Base-by-base conservation (phyloP, 805 yeast genomes). In the Metschnikowia borealis region DNA sequence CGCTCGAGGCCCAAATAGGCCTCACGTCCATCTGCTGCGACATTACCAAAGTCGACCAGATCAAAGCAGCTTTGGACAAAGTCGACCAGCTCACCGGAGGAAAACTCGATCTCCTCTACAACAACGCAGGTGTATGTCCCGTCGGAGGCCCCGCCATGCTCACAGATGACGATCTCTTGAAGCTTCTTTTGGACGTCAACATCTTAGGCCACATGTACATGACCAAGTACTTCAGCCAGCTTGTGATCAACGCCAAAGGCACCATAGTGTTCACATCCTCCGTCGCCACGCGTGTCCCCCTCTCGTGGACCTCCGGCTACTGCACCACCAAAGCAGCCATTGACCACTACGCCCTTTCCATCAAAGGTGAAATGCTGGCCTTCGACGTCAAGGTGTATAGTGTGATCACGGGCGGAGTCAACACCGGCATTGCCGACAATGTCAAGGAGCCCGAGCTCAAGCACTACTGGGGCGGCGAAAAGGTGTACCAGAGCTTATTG, bases 311-410 rank as follows among this genome's bases (percentile, higher is more conserved):
- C 0, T 52, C 66, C 5, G 58, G 63, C 5, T 74, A 74, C 58
- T 57, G 65, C 33, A 59, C 76, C 3, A 58, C 71, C 18, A 75
- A 75, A 54, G 68, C 74, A 1, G 75, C 78, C 5, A 67, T 75
- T 45, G 70, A 66, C 51, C 59, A 56, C 36, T 64, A 71, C 43
- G 75, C 77, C 2, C 51, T 58, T 39, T 58, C 52, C 2, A 57
- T 75, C 17, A 68, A 65, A 5, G 49, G 61, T 6, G 79, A 75
- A 50, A 56, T 73, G 62, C 54, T 57, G 38, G 68, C 69, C 0
- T 63, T 71, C 46, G 77, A 72, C 1, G 75, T 74, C 34, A 61
- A 62, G 46, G 75, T 72, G 2, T 65, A 71, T 43, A 62, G 68
- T 52, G 65, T 73, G 6, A 59, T 68, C 31, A 69, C 77, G 3